phyloP scores from a whole-genome alignment of 345 rosid species.

The Rhizophora mangle region DNA sequence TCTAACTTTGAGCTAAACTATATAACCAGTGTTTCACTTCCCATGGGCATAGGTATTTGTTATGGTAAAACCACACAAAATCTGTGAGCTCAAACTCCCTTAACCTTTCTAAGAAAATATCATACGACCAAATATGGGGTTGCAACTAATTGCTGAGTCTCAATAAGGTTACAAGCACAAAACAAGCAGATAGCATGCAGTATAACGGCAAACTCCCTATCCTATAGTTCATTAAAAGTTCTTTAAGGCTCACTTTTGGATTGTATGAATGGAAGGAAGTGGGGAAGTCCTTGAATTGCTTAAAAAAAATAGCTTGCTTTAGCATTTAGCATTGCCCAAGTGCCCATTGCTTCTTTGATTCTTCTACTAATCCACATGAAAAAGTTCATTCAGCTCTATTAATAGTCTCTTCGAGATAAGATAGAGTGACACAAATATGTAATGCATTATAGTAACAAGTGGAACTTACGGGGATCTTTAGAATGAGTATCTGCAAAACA shows the following conservation, averaged over 20 bases:
- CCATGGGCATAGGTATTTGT: too few species aligned
- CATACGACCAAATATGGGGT: too few species aligned
- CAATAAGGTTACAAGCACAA: constrained; percentile 4
- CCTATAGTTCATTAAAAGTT: too few species aligned
- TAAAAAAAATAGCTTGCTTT: not conserved
- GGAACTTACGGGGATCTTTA: constrained; percentile 73
- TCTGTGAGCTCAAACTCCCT: too few species aligned
- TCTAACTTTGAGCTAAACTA: not conserved
- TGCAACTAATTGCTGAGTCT: too few species aligned
- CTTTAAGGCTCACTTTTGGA: too few species aligned
- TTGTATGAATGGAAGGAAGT: too few species aligned
- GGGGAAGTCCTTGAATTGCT: too few species aligned
- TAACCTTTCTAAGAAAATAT: too few species aligned
- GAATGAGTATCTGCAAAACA: constrained; percentile 74
- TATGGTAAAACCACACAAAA: too few species aligned
- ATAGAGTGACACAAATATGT: not conserved
- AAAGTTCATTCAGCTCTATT: not conserved
- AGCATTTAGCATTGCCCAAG: not conserved
- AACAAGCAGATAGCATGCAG: not conserved
- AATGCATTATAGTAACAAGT: constrained; percentile 18
- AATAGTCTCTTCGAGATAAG: not conserved
- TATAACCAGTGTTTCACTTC: not conserved
- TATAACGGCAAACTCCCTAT: not conserved
- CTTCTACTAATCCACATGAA: not conserved
- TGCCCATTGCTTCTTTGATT: constrained; percentile 3